Evolutionary conservation across 441 rosid genomes (phyloP).

Genomic region (Adansonia grandidieri): DNA sequence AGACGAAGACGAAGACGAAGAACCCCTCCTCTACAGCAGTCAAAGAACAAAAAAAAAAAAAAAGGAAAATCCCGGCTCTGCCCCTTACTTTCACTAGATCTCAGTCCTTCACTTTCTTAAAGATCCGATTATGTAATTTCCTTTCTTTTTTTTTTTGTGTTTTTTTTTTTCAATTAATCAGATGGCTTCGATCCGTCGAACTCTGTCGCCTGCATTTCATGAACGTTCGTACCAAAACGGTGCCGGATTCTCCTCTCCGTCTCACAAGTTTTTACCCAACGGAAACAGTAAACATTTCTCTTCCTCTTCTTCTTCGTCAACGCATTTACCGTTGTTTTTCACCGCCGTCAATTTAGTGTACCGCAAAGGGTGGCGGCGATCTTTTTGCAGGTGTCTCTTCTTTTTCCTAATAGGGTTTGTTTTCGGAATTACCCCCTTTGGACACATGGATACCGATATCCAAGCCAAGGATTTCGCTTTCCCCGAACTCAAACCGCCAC

Average conservation of each 20-base stretch:
- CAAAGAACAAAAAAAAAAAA: not conserved
- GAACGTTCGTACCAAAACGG: conserved; percentile 64
- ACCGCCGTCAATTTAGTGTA: conserved; percentile 28
- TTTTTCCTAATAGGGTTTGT: conserved; percentile 71
- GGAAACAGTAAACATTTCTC: conserved; percentile 40
- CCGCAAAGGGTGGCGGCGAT: conserved; percentile 64
- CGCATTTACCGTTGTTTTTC: conserved; percentile 33
- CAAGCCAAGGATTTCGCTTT: conserved; percentile 50
- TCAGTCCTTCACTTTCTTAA: conserved; percentile 3
- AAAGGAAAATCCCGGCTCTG: not conserved
- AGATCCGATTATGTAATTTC: conserved; percentile 37
- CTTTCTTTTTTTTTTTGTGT: not conserved
- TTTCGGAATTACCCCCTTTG: conserved; percentile 65
- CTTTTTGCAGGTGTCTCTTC: conserved; percentile 57
- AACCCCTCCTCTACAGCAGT: not conserved
- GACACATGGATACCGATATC: conserved; percentile 52
- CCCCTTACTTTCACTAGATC: not conserved
- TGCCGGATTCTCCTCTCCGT: conserved; percentile 37
- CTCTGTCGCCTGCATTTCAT: conserved; percentile 71
- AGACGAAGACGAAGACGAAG: not conserved
- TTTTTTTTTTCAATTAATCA: not conserved
- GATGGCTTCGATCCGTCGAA: conserved; percentile 91
- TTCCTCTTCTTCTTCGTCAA: conserved; percentile 31
- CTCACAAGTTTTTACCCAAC: conserved; percentile 47
- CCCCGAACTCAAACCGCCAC: conserved; percentile 66